A percentile compares a stretch with the other conserved stretches of the same genome.
Evolutionary conservation across 23 red algal genomes (phyloP).

Genomic region (Gracilaria domingensis): DNA sequence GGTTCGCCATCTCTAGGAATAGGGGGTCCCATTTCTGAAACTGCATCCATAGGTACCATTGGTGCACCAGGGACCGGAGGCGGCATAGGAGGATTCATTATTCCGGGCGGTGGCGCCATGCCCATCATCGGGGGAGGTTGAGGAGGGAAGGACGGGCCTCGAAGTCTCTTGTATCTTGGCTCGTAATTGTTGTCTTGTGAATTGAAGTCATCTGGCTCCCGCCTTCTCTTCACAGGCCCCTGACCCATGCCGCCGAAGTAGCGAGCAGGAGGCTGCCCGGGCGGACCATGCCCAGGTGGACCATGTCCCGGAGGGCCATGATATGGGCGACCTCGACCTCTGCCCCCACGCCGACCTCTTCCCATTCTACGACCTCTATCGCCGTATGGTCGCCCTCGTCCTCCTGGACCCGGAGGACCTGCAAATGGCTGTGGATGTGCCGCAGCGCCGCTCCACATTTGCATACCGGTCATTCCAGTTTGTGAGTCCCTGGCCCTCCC

Average conservation of each 20-base stretch:
- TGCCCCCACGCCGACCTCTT: slow-evolving; percentile 14
- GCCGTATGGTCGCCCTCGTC: neutral
- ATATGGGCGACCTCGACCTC: neutral
- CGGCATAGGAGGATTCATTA: slow-evolving; percentile 12
- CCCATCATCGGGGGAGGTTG: slow-evolving; percentile 13
- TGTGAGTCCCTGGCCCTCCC: slow-evolving; percentile 51
- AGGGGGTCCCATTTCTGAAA: neutral
- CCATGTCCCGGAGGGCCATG: slow-evolving; percentile 1
- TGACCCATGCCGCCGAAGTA: slow-evolving; percentile 25
- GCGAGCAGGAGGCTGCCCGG: slow-evolving; percentile 1
- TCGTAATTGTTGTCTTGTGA: neutral
- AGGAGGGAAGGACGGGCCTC: neutral
- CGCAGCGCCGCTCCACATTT: slow-evolving; percentile 68
- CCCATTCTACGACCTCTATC: slow-evolving; percentile 7
- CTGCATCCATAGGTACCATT: slow-evolving; percentile 8
- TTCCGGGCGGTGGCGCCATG: neutral
- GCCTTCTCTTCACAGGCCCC: slow-evolving; percentile 8
- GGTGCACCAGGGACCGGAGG: neutral
- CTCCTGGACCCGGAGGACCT: neutral
- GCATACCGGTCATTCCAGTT: slow-evolving; percentile 57
- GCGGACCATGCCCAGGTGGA: neutral
- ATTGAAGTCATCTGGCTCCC: neutral
- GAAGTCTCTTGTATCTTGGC: neutral
- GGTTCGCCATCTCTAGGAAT: neutral
- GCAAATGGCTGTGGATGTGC: neutral